phyloP scores from a whole-genome alignment of 148 eudicot genomes.

The Rhododendron ovatum region DNA sequence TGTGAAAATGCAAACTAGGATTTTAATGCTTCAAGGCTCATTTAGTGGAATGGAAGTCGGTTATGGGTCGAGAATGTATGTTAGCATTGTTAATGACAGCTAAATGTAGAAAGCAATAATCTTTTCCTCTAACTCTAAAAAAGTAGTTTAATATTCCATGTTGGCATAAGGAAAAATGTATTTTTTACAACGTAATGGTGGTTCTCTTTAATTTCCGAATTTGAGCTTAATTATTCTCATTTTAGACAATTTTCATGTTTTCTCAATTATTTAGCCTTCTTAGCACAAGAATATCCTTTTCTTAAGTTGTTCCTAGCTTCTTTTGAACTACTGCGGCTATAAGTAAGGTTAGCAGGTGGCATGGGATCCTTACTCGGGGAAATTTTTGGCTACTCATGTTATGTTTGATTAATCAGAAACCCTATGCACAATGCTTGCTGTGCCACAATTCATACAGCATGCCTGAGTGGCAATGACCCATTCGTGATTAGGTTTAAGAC shows the following conservation, averaged over 20 bases:
- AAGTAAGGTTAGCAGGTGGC: neutral
- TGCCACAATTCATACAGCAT: neutral
- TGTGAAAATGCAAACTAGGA: neutral
- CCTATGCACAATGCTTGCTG: neutral
- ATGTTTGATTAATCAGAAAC: neutral
- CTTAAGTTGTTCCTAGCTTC: neutral
- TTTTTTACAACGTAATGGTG: neutral
- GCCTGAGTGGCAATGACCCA: neutral
- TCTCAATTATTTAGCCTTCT: neutral
- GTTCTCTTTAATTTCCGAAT: neutral
- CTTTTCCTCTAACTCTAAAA: neutral
- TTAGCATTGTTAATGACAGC: neutral
- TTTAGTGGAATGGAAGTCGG: neutral
- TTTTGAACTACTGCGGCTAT: neutral
- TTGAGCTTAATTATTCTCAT: neutral
- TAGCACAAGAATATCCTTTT: neutral
- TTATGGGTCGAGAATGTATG: neutral
- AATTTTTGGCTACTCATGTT: neutral
- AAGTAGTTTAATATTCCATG: neutral
- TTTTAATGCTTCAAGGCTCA: neutral
- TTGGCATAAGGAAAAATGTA: neutral
- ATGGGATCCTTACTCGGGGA: neutral
- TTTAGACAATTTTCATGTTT: neutral
- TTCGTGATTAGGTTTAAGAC: neutral
- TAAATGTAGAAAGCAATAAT: neutral